Evolutionary conservation across 345 rosid genomes (phyloP).

Genomic region (Melaleuca quinquenervia): DNA sequence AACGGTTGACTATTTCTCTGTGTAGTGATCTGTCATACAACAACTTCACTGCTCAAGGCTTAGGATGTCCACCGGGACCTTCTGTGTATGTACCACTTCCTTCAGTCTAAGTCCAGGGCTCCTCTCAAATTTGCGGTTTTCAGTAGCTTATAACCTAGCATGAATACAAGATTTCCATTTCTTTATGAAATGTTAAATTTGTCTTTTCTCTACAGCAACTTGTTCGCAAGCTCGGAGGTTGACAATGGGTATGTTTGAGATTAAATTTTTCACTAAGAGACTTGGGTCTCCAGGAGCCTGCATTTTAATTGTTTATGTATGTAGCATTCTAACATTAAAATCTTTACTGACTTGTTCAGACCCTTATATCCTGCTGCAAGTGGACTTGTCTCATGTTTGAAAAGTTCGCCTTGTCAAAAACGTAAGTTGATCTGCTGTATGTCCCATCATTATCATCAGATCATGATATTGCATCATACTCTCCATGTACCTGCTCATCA

Average conservation of each 20-base stretch:
- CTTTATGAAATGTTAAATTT: too few relatives aligned
- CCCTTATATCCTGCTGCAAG: neutral
- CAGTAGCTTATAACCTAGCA: neutral
- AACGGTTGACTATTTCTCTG: neutral
- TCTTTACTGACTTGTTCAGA: too few relatives aligned
- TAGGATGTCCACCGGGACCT: rapidly evolving
- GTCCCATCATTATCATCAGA: too few relatives aligned
- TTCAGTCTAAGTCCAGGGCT: neutral
- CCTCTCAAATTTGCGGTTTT: neutral
- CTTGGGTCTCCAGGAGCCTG: neutral
- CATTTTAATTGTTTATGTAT: neutral
- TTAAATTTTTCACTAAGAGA: neutral
- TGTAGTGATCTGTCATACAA: conserved; percentile 9
- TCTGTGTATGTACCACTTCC: neutral
- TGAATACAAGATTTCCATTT: neutral
- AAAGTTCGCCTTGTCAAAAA: conserved; percentile 2
- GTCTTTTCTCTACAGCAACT: too few relatives aligned
- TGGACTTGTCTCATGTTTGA: conserved; percentile 10
- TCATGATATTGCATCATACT: neutral
- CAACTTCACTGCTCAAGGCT: neutral
- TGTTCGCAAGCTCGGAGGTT: too few relatives aligned
- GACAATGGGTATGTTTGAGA: too few relatives aligned
- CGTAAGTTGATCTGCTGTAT: conserved; percentile 2
- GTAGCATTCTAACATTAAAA: neutral
- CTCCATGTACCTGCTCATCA: neutral